phyloP scores from a whole-genome alignment of 192 early-diverging fungal species.

The Coemansia sp. region DNA sequence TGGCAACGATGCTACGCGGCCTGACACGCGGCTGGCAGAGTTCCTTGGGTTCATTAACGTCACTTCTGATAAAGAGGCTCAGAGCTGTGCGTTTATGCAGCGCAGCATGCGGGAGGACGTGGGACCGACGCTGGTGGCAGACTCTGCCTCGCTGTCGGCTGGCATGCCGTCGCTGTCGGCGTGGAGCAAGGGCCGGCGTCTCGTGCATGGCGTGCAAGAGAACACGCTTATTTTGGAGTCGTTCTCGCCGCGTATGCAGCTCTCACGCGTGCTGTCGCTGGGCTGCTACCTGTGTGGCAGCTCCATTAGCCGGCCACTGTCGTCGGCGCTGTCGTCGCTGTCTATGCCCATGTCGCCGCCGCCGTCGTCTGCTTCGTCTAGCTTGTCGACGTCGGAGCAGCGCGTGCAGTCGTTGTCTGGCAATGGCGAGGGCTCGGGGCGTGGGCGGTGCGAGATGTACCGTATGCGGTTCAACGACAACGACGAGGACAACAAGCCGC shows the following conservation, averaged over 20 bases:
- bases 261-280: conserved; percentile 30
- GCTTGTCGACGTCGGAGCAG: neutral
- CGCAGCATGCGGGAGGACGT: conserved; percentile 50
- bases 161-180: conserved; percentile 33
- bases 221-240: conserved; percentile 44
- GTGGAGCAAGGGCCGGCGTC: conserved; percentile 40
- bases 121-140: conserved; percentile 36
- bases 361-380: conserved; percentile 1
- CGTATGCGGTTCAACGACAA: conserved; percentile 46
- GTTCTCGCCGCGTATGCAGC: conserved; percentile 26
- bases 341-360: neutral
- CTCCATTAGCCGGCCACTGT: conserved; percentile 25
- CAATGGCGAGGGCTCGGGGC: neutral
- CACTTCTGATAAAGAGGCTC: conserved; percentile 35
- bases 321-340: neutral
- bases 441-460: conserved; percentile 22
- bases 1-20: conserved; percentile 33
- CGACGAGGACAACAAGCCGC: conserved; percentile 46
- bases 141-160: neutral
- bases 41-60: conserved; percentile 43
- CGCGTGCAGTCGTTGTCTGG: conserved; percentile 4
- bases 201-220: conserved; percentile 39
- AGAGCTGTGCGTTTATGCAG: conserved; percentile 36
- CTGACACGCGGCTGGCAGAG: conserved; percentile 45
- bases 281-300: conserved; percentile 44